phyloP scores from a whole-genome alignment of 805 yeast genomes.

The Metschnikowia sp. region DNA sequence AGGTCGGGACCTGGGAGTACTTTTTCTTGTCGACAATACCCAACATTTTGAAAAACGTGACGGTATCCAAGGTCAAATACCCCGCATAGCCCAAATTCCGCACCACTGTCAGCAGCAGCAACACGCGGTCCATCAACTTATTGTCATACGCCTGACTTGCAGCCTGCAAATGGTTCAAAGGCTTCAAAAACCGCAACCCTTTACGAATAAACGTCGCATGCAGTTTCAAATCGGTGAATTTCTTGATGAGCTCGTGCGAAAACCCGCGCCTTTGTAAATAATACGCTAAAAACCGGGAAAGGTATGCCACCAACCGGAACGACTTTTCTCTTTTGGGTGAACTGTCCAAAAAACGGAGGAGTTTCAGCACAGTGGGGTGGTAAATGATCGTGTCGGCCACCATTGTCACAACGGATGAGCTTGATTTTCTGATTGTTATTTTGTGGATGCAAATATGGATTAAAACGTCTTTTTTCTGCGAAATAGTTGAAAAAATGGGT shows the following conservation, averaged over 20 bases:
- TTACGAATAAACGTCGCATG: constrained; percentile 74
- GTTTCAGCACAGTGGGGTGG: constrained; percentile 67
- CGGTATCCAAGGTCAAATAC: constrained; percentile 60
- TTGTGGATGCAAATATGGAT: too few species aligned
- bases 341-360: constrained; percentile 61
- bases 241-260: constrained; percentile 42
- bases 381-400: constrained; percentile 65
- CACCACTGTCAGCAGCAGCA: constrained; percentile 49
- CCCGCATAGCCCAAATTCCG: constrained; percentile 62
- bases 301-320: constrained; percentile 75
- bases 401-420: constrained; percentile 32
- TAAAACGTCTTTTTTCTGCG: too few species aligned
- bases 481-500: too few species aligned
- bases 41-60: constrained; percentile 58
- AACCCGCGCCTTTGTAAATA: constrained; percentile 57
- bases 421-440: too few species aligned
- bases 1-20: constrained; percentile 49
- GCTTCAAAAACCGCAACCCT: constrained; percentile 80
- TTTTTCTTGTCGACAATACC: constrained; percentile 50
- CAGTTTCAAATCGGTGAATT: constrained; percentile 54
- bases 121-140: constrained; percentile 61
- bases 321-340: constrained; percentile 78
- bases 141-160: constrained; percentile 66
- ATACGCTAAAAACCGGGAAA: constrained; percentile 68
- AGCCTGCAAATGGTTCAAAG: constrained; percentile 66